phyloP scores from a whole-genome alignment of 805 yeast species.

The Candida oleophila region DNA sequence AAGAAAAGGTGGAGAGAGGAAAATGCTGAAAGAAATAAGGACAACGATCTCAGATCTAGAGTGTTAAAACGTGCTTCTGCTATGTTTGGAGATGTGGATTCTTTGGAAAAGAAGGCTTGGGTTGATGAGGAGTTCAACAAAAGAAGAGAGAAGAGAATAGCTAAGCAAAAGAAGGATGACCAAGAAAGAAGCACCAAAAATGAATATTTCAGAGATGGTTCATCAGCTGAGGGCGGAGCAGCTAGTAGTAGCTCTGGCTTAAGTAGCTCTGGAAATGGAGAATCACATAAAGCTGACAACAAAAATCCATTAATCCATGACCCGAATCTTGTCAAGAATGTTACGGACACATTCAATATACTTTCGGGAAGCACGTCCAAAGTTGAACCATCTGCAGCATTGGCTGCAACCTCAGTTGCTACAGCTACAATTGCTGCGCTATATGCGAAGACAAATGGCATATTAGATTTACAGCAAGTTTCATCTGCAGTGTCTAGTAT shows the following conservation, averaged over 20 bases:
- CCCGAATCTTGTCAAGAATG: constrained; percentile 21
- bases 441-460: constrained; percentile 24
- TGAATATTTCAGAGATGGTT: constrained; percentile 1
- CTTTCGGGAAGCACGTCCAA: constrained; percentile 29
- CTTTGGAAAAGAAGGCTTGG: constrained; percentile 62
- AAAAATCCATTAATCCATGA: constrained; percentile 20
- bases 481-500: constrained; percentile 23
- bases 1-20: constrained; percentile 83
- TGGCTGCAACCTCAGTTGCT: constrained; percentile 36
- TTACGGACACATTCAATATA: constrained; percentile 37
- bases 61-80: constrained; percentile 69
- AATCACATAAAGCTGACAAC: background rate
- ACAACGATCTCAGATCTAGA: constrained; percentile 80
- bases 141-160: constrained; percentile 59
- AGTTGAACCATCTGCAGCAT: constrained; percentile 32
- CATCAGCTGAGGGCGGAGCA: constrained; percentile 2
- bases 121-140: constrained; percentile 67
- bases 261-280: background rate
- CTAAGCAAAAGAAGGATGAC: constrained; percentile 40
- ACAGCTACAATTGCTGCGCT: constrained; percentile 39
- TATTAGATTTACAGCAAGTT: constrained; percentile 19
- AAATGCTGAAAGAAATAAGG: constrained; percentile 78
- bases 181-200: constrained; percentile 14
- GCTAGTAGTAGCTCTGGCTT: background rate
- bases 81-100: constrained; percentile 61